Conservation (phyloP, 495 filamentous ascomycete species). For the Xylaria scruposa region DNA sequence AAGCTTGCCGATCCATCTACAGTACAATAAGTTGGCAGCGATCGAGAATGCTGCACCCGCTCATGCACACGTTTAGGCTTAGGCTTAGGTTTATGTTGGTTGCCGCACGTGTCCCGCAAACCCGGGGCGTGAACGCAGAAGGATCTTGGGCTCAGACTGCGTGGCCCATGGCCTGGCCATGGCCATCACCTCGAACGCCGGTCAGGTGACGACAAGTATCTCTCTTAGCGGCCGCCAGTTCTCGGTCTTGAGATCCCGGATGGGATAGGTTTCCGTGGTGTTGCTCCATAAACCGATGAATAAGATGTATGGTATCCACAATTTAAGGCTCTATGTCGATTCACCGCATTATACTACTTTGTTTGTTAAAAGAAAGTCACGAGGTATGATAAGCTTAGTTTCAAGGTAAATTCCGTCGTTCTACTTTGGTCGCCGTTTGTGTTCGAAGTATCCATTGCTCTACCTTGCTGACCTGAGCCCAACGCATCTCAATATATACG, state of each 20-base stretch:
- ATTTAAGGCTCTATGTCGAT: background rate
- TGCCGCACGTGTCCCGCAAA: background rate
- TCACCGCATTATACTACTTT: background rate
- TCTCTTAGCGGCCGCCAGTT: background rate
- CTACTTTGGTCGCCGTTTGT: background rate
- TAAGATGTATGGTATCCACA: background rate
- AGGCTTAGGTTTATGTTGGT: background rate
- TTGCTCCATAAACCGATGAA: background rate
- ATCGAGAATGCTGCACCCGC: background rate
- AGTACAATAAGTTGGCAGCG: background rate
- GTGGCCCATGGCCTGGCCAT: background rate
- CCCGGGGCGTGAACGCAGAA: background rate
- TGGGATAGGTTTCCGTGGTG: background rate
- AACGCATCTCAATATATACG: background rate
- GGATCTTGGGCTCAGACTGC: background rate
- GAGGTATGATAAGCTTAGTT: constrained; percentile 14
- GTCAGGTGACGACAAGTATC: background rate
- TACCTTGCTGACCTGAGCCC: background rate
- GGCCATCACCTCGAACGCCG: background rate
- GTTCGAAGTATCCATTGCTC: background rate
- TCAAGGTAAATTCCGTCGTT: background rate
- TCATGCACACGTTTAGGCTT: background rate
- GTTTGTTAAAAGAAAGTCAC: background rate
- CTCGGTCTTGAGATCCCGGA: background rate
- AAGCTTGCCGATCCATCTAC: background rate